Percentiles rank a stretch among this genome's conserved stretches.
Conservation (phyloP, 495 filamentous ascomycete genomes). For the Penicillium coprophilum region DNA sequence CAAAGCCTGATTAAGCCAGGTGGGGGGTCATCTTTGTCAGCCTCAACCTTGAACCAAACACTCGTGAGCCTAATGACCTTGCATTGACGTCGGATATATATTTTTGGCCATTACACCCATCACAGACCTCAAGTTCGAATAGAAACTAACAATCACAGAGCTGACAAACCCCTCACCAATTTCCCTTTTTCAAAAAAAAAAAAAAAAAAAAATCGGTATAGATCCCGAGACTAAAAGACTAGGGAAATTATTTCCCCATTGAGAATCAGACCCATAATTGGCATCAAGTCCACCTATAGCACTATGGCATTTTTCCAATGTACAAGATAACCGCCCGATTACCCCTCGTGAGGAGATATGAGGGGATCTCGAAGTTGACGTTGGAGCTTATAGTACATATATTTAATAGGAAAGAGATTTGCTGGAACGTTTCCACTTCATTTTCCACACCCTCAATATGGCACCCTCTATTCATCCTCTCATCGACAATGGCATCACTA, state of each 20-base stretch:
- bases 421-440: neutral
- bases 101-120: too few species aligned
- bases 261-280: neutral
- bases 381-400: neutral
- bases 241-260: conserved; percentile 10
- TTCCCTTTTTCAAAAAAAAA: neutral
- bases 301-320: neutral
- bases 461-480: conserved; percentile 54
- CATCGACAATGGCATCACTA: conserved; percentile 54
- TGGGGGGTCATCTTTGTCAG: neutral
- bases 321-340: neutral
- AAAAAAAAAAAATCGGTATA: neutral
- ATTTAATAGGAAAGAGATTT: neutral
- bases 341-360: conserved; percentile 13
- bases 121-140: too few species aligned
- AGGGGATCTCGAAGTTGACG: neutral
- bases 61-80: too few species aligned
- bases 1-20: neutral
- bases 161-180: neutral
- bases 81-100: too few species aligned
- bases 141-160: too few species aligned
- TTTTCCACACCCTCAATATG: conserved; percentile 17
- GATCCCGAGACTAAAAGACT: neutral
- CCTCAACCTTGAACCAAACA: too few species aligned
- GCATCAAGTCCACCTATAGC: neutral